Evolutionary conservation across 2,329 filamentous ascomycete species (phyloP).

Genomic region (Alternaria dauci): DNA sequence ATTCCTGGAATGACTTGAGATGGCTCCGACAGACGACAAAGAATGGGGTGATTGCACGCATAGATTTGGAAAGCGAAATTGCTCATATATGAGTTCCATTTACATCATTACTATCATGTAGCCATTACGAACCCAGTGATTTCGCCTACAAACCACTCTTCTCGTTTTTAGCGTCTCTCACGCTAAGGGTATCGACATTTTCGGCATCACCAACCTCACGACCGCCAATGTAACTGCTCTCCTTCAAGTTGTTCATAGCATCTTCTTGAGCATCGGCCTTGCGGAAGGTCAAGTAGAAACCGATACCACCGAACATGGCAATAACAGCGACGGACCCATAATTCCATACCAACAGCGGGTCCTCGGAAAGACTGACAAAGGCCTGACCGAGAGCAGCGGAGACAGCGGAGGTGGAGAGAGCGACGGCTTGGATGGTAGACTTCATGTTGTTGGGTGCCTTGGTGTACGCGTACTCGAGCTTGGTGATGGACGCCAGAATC

Average conservation of each 20-base stretch:
- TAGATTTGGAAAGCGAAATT: background rate
- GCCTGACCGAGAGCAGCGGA: slow-evolving; percentile 45
- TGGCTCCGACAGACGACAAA: background rate
- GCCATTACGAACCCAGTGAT: background rate
- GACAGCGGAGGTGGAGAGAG: slow-evolving; percentile 47
- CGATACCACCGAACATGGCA: slow-evolving; percentile 39
- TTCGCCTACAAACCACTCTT: slow-evolving; percentile 18
- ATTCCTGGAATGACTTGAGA: background rate
- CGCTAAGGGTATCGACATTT: slow-evolving; percentile 23
- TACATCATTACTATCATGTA: background rate
- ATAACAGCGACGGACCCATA: slow-evolving; percentile 44
- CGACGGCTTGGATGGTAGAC: slow-evolving; percentile 48
- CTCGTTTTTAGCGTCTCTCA: slow-evolving; percentile 35
- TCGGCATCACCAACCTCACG: slow-evolving; percentile 27
- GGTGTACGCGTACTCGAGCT: slow-evolving; percentile 66
- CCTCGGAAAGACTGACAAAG: slow-evolving; percentile 43
- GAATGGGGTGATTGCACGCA: too few relatives aligned
- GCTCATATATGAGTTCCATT: background rate
- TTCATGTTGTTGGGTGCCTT: slow-evolving; percentile 69
- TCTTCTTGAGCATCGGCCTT: slow-evolving; percentile 46
- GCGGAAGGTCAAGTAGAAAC: slow-evolving; percentile 46
- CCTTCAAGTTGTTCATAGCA: slow-evolving; percentile 41
- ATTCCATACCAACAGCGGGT: slow-evolving; percentile 47
- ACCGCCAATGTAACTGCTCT: slow-evolving; percentile 34
- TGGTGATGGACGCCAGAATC: slow-evolving; percentile 73